A percentile compares a stretch with the other conserved stretches of the same genome.
These are phyloP conservation scores for Monilinia laxa DNA, from an alignment of 2,329 filamentous ascomycete species.

Conservation along the genomic window DNA sequence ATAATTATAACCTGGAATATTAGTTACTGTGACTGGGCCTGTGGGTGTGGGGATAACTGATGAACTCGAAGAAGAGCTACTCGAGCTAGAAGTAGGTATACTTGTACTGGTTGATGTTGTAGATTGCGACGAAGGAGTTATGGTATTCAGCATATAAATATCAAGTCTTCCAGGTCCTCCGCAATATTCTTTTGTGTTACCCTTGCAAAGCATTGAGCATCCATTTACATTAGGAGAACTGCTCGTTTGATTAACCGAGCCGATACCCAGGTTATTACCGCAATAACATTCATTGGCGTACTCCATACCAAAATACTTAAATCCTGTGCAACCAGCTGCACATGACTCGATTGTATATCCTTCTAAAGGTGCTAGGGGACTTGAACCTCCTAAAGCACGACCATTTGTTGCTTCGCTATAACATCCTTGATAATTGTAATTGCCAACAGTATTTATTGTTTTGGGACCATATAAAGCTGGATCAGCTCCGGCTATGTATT, in stretches of 20 bases:
- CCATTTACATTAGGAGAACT: constrained; percentile 25
- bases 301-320: constrained; percentile 34
- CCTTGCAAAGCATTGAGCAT: constrained; percentile 27
- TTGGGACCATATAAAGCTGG: constrained; percentile 33
- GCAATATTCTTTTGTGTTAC: constrained; percentile 37
- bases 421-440: constrained; percentile 40
- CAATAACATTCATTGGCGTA: constrained; percentile 42
- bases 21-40: constrained; percentile 47
- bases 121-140: neutral
- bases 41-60: neutral
- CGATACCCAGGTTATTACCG: constrained; percentile 33
- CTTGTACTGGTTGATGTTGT: constrained; percentile 7
- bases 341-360: constrained; percentile 35
- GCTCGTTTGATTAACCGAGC: constrained; percentile 20
- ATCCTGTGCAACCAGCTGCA: constrained; percentile 28
- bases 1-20: constrained; percentile 47
- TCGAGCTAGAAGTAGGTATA: neutral
- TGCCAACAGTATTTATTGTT: constrained; percentile 28
- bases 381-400: constrained; percentile 30
- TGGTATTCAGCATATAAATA: constrained; percentile 27
- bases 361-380: constrained; percentile 23
- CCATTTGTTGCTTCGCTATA: constrained; percentile 38
- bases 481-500: constrained; percentile 30
- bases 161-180: constrained; percentile 36
- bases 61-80: neutral